Conservation (phyloP, 2,329 filamentous ascomycete species). For the Microdochium bolleyi region DNA sequence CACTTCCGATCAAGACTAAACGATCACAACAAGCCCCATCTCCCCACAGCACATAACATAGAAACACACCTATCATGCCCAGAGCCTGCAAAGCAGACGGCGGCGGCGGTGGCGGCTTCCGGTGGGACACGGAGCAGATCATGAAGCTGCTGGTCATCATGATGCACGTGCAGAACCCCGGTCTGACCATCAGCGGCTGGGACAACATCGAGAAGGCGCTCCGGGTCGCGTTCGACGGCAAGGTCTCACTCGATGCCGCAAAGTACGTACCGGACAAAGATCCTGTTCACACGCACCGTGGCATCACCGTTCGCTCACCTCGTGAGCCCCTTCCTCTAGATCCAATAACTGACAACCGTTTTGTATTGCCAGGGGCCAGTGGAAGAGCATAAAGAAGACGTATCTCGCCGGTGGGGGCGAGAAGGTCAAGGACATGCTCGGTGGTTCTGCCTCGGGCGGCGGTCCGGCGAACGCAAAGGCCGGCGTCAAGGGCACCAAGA, state of each 20-base stretch:
- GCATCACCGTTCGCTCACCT: no score
- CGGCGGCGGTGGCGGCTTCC: background rate
- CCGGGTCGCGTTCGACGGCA: background rate
- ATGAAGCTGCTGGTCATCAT: background rate
- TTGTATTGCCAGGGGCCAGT: background rate
- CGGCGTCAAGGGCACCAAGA: no score
- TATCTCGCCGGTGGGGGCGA: background rate
- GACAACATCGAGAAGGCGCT: background rate
- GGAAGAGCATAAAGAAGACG: background rate
- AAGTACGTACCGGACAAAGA: no score
- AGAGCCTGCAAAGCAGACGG: background rate
- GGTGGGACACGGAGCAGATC: background rate
- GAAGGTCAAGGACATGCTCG: background rate
- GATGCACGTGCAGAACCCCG: background rate
- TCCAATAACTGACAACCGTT: no score
- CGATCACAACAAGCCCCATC: background rate
- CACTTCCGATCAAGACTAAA: no score
- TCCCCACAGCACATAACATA: conserved; percentile 1
- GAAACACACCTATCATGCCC: background rate
- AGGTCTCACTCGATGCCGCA: background rate
- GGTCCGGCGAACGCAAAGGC: no score
- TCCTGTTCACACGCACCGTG: background rate
- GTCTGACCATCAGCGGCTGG: background rate
- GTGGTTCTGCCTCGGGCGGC: no score
- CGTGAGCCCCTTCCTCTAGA: no score